Evolutionary conservation across 441 rosid species (phyloP), one percentile per base, ranked within the genome.

Genomic region (Arabidopsis hybrid): DNA sequence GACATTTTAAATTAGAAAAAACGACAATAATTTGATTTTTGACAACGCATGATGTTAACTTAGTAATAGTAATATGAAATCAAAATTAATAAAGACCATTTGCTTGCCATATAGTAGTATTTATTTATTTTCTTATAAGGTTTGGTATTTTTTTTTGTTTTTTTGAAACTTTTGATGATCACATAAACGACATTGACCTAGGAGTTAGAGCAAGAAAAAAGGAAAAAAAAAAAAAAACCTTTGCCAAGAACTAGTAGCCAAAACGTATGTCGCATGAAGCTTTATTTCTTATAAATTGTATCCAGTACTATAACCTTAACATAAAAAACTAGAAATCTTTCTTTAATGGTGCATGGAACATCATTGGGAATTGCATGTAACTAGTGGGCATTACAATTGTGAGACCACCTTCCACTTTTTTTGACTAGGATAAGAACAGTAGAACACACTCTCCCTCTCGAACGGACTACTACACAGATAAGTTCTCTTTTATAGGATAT

Each of bases 381-480:
- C 42, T 69, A 26, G 29, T 46, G 71, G 75, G 76, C 75, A 70
- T 70, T 76, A 76, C 80, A 70, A 76, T 76, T 76, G 80, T 76
- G 80, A 76, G 76, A 70, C 76, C 76, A 76, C 72, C 76, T 70
- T 70, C 75, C 72, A 64, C 72, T 70, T 76, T 76, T 76, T 57
- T 76, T 76, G 72, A 70, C 80, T 76, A 76, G 4, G 39, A 32
- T 65, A 70, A 70, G 49, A 71, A 26, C 1, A 18, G n/a, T n/a
- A n/a, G n/a, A 1, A 70, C 66, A 21, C 17, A 60, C 49, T 32
- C 60, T 31, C 60, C 47, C 42, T 45, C 42, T 46, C 49, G 21
- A 40, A 17, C 17, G 21, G 49, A 40, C 17, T 42, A 42, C 46
- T 38, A 42, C 46, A 17, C 52, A 47, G 7, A 46, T 16, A 47